A percentile compares a stretch with the other conserved stretches of the same genome.
These are phyloP conservation scores for Lactarius pseudohatsudake DNA, from an alignment of 768 basidiomycete species.

Conservation along the genomic window DNA sequence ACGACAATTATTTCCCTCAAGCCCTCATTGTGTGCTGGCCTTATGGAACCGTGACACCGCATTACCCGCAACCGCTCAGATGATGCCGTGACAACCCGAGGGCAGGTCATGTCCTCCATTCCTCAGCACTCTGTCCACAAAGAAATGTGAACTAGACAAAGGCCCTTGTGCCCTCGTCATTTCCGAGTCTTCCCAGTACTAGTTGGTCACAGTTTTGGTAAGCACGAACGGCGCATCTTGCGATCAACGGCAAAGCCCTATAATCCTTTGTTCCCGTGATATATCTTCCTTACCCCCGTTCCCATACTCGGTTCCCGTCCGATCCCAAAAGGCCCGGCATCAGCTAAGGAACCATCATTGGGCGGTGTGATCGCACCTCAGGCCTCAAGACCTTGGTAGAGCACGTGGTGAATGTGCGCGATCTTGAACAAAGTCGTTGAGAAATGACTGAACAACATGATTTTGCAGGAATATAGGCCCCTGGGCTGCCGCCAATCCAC, in stretches of 20 bases:
- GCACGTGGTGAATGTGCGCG: background rate
- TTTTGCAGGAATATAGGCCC: background rate
- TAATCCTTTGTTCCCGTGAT: background rate
- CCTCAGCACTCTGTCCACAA: no score
- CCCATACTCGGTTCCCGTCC: background rate
- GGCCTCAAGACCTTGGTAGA: no score
- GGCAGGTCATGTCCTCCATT: no score
- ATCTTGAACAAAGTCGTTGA: background rate
- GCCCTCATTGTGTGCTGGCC: background rate
- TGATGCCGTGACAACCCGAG: no score
- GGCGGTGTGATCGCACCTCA: background rate
- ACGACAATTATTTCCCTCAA: background rate
- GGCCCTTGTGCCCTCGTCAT: no score
- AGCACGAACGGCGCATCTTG: background rate
- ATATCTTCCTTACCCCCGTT: background rate
- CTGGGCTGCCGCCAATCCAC: background rate
- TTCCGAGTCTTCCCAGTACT: no score
- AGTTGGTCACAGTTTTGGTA: background rate
- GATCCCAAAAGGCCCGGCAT: background rate
- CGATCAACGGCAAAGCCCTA: background rate
- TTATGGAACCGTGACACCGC: background rate
- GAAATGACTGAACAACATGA: background rate
- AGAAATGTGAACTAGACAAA: no score
- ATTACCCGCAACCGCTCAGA: no score
- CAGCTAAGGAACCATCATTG: background rate